phyloP scores from a whole-genome alignment of 1,284 basidiomycete genomes.

The Marasmius sp. region DNA sequence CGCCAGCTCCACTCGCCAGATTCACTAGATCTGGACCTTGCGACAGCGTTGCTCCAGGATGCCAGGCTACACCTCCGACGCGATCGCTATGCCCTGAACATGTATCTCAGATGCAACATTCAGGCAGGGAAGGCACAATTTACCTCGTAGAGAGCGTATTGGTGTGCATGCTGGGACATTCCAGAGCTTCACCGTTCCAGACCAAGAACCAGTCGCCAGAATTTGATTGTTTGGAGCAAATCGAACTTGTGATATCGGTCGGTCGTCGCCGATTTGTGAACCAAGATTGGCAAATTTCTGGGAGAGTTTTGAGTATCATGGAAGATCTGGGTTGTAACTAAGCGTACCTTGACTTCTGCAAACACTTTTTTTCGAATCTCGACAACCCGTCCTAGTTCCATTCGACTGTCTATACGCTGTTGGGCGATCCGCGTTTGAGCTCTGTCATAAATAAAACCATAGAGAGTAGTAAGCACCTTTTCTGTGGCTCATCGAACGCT shows the following conservation, averaged over 20 bases:
- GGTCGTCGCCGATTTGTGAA: slow-evolving; percentile 96
- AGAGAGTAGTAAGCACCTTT: slow-evolving; percentile 77
- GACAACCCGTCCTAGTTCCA: slow-evolving; percentile 90
- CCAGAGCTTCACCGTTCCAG: slow-evolving; percentile 94
- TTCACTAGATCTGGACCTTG: slow-evolving; percentile 75
- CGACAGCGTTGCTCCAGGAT: slow-evolving; percentile 88
- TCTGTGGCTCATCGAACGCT: slow-evolving; percentile 44
- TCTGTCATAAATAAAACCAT: slow-evolving; percentile 54
- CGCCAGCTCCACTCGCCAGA: slow-evolving; percentile 89
- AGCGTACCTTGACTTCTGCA: slow-evolving; percentile 80
- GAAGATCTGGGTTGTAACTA: background rate
- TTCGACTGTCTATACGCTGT: slow-evolving; percentile 84
- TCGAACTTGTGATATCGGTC: slow-evolving; percentile 91
- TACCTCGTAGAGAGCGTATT: slow-evolving; percentile 71
- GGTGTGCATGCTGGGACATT: slow-evolving; percentile 87
- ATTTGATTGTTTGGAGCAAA: slow-evolving; percentile 91
- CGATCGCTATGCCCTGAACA: slow-evolving; percentile 81
- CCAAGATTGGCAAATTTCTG: slow-evolving; percentile 91
- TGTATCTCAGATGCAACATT: slow-evolving; percentile 7
- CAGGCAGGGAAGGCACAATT: slow-evolving; percentile 15
- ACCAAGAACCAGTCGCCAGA: slow-evolving; percentile 94
- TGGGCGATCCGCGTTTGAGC: slow-evolving; percentile 89
- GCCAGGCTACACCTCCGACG: slow-evolving; percentile 96
- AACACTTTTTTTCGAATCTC: slow-evolving; percentile 91
- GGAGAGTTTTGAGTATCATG: background rate